Evolutionary conservation across 305 asterid species (phyloP), one percentile per base, ranked within the genome.

Genomic region (Plantago lanceolata): DNA sequence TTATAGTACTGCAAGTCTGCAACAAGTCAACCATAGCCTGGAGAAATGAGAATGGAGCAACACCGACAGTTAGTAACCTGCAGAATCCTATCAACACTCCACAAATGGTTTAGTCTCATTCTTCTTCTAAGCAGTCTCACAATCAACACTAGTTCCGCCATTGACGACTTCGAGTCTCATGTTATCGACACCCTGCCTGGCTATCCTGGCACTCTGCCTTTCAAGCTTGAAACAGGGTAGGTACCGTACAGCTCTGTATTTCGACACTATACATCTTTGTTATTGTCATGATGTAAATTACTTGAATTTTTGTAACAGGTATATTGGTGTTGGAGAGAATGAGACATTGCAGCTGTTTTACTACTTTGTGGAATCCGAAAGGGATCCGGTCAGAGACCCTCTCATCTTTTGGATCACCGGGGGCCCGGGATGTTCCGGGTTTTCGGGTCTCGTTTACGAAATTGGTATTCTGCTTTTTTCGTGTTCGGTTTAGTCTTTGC

Each of bases 381-480:
- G 55, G n/a, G 64, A 78, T n/a, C 80, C 83, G 33, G 0, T 8
- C 16, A 66, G 3, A 44, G 84, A 76, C 24, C 84, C 85, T 5
- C 66, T 80, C 19, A 1, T 80, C 31, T 58, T 77, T n/a, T 80
- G 82, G 82, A 54, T 72, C 50, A 69, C 65, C 0, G 85, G 85
- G 6, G 85, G 82, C 7, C 77, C 82, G 0, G 85, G 85, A 26
- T 74, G 81, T 75, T 74, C 82, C 17, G 82, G 69, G 8, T 62
- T 80, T 9, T 69, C 81, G 3, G 73, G 71, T 58, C 77, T 74
- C 47, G 70, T 70, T 47, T 77, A 65, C 28, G 79, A 74, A 67
- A 77, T 68, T 20, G 80, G 78, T 80, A 1, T 18, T 21, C 2
- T 53, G 0, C 47, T 48, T 55, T 24, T 19, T 54, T 54, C 29